Percentiles rank a stretch among this genome's conserved stretches.
Evolutionary conservation across 164 flowering plant genomes (phyloP).

Genomic region (Magnolia officinalis): DNA sequence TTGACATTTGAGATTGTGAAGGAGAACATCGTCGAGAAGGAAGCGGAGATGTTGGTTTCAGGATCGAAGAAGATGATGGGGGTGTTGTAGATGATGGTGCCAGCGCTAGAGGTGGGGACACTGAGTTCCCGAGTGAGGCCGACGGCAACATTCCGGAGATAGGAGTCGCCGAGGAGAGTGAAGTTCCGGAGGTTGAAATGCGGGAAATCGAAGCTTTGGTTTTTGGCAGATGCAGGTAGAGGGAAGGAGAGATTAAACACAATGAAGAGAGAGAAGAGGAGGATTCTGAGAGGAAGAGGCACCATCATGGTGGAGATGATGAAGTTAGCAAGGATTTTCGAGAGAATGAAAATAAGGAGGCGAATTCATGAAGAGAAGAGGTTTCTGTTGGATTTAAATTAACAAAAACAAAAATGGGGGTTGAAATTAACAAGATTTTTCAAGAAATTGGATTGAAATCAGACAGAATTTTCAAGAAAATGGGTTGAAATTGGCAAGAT

Average conservation of each 20-base stretch:
- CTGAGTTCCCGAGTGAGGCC: constrained; percentile 69
- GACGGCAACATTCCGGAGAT: constrained; percentile 66
- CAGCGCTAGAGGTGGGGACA: constrained; percentile 81
- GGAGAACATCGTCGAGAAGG: constrained; percentile 69
- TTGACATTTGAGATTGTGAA: constrained; percentile 56
- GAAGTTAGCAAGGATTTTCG: background rate
- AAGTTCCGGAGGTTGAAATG: constrained; percentile 62
- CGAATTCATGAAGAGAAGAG: too few species aligned
- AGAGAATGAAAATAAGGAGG: background rate
- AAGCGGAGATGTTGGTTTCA: constrained; percentile 51
- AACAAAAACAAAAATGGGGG: background rate
- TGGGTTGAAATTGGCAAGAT: background rate
- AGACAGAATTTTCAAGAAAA: background rate
- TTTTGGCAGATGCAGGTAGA: constrained; percentile 12
- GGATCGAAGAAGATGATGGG: constrained; percentile 62
- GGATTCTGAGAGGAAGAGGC: constrained; percentile 29
- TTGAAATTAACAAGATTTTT: too few species aligned
- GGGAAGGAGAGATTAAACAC: background rate
- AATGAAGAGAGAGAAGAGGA: constrained; percentile 26
- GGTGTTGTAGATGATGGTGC: constrained; percentile 51
- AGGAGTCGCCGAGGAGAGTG: constrained; percentile 86
- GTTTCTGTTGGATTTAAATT: too few species aligned
- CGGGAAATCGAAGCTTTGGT: constrained; percentile 43
- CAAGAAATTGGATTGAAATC: background rate
- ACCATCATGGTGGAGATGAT: background rate